Evolutionary conservation across 2,329 filamentous ascomycete species (phyloP), one percentile per base, ranked within the genome.

Genomic region (Aspergillus awamori): DNA sequence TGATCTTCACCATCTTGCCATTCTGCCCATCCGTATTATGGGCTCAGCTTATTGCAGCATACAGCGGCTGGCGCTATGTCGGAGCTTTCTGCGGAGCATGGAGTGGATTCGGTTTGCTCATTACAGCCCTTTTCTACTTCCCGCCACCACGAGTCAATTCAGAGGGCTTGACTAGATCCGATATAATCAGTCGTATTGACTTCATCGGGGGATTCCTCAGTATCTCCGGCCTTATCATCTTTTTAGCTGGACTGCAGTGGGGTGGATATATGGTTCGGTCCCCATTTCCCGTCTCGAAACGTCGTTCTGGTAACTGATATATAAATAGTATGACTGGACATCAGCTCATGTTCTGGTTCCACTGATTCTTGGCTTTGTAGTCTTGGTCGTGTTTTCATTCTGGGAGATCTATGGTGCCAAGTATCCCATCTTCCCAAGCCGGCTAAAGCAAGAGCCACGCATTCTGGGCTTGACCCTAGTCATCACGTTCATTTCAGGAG

Each of bases 11-110:
- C 58, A 87, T 89, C 60, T 64, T 87, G 1, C 87, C 86, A 0
- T 89, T 89, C 70, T 83, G 83, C 59, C 86, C 87, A 0, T 84
- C 85, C 1, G 86, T 87, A 0, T 74, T 89, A 22, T 89, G 83
- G 75, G 86, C 80, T 36, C 86, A 89, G 69, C 77, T 87, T 30
- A 82, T 83, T 60, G 77, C 82, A 15, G 72, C 72, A n/a, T 69
- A 82, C 59, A 72, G 74, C 17, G 73, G 67, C 48, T 82, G 80
- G 80, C 72, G 80, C 49, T 80, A 80, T 65, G 76, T 79, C 33
- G 77, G 75, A 26, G 72, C 76, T 3, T 74, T 81, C 53, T 76
- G 75, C 57, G 79, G 76, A 30, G 74, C 75, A 2, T 81, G 79
- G 78, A 76, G 70, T 58, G 74, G 71, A 6, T 69, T 80, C 43